Evolutionary conservation across 2,329 filamentous ascomycete genomes (phyloP), one percentile per base, ranked within the genome.

Genomic region (Fusarium compactum): DNA sequence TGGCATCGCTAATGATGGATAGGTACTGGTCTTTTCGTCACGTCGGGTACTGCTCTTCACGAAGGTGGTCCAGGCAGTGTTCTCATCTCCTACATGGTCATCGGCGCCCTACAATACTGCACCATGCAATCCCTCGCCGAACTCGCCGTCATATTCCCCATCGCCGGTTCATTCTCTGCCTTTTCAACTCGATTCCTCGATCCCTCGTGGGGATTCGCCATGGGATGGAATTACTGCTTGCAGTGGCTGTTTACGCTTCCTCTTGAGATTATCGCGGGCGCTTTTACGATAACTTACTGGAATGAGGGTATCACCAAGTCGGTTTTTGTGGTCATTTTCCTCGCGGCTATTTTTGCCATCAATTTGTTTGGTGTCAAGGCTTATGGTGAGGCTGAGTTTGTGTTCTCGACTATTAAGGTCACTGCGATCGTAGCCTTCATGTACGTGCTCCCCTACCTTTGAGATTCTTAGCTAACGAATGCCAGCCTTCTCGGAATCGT

Each of bases 111-210:
- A 92, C 82, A 98, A 70, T 98, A 94, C 81, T 96, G 92, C 78
- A 97, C 94, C 3, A 92, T 97, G 53, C 95, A 98, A 76, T 94
- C 94, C 0, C 86, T 98, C 18, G 95, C 95, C 66, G 95, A 98
- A 81, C 88, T 98, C 80, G 93, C 94, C 24, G 94, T 98, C 14
- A 82, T 94, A 10, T 98, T 96, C 73, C 95, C 95, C 3, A 92
- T 98, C 22, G 92, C 95, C 14, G 95, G 95, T 58, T 97, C 94
- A 5, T 98, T 98, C 78, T 93, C 94, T 2, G 91, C 94, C 12
- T 98, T 95, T 80, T 97, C 95, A 10, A 97, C 94, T n/a, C 90
- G 95, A 11, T 98, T 98, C 75, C 81, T 98, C 7, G 94, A 98
- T 76, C 95, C 95, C 1, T 94, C 95, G 0, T 97, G 94, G 94